A percentile compares a stretch with the other conserved stretches of the same genome.
Evolutionary conservation across 495 filamentous ascomycete species (phyloP).

Genomic region (Penicillium bovifimosum): DNA sequence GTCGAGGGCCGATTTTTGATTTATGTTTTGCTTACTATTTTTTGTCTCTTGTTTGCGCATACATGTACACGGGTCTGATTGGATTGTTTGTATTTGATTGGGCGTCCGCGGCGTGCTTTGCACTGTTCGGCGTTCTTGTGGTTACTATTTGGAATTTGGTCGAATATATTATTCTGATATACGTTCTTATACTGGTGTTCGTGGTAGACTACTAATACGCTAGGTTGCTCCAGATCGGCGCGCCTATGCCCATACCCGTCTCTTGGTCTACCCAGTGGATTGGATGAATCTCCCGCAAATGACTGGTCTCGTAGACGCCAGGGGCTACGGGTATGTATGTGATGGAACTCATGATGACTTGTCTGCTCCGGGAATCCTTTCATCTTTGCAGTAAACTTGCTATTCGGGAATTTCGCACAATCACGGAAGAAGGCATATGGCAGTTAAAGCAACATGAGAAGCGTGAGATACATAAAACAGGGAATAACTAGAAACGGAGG

Average conservation of each 20-base stretch:
- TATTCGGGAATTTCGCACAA: background rate
- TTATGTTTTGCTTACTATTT: slow-evolving; percentile 5
- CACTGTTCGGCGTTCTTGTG: slow-evolving; percentile 1
- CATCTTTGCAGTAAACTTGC: background rate
- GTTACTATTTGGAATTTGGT: background rate
- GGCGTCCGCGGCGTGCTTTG: background rate
- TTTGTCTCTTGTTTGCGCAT: slow-evolving; percentile 4
- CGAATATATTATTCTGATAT: background rate
- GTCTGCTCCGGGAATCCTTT: background rate
- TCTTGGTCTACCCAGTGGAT: no score
- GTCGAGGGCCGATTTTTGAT: slow-evolving; percentile 10
- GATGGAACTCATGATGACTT: background rate
- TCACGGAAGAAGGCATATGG: slow-evolving; percentile 1
- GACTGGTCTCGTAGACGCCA: slow-evolving; percentile 3
- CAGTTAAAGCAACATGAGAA: slow-evolving; percentile 1
- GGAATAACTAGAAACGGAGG: background rate
- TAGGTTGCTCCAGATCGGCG: no score
- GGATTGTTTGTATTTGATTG: background rate
- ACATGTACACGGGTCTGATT: slow-evolving; percentile 6
- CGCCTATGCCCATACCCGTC: no score
- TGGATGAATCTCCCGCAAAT: background rate
- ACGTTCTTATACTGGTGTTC: no score
- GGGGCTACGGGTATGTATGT: background rate
- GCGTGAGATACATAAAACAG: no score
- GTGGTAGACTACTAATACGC: no score